phyloP scores from a whole-genome alignment of 805 yeast genomes.

The Candida mattraensis region DNA sequence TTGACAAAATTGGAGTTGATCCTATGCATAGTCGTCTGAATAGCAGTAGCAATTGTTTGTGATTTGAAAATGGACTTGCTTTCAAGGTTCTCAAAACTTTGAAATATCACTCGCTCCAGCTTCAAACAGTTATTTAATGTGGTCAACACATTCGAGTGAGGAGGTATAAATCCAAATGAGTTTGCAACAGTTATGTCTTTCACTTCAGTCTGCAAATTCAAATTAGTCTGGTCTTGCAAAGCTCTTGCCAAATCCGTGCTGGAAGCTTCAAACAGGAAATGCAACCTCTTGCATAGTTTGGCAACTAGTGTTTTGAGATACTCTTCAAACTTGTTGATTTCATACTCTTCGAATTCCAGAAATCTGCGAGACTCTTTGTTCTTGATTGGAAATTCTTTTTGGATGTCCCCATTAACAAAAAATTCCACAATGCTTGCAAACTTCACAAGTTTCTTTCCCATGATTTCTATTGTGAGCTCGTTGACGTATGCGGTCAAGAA shows the following conservation, averaged over 20 bases:
- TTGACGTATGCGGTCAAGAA: constrained; percentile 41
- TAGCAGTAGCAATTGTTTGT: constrained; percentile 34
- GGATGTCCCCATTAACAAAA: constrained; percentile 47
- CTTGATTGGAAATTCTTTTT: constrained; percentile 23
- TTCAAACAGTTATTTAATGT: constrained; percentile 51
- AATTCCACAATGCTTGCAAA: constrained; percentile 58
- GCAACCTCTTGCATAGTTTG: constrained; percentile 31
- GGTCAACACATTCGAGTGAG: constrained; percentile 61
- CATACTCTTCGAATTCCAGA: constrained; percentile 42
- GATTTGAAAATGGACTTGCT: constrained; percentile 39
- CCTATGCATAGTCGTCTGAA: constrained; percentile 14
- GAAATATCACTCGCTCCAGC: constrained; percentile 42
- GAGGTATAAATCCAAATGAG: constrained; percentile 60
- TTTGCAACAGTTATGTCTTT: constrained; percentile 14
- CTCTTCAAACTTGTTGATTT: constrained; percentile 40
- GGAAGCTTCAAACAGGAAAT: constrained; percentile 30
- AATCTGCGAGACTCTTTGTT: constrained; percentile 28
- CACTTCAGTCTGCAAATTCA: constrained; percentile 1
- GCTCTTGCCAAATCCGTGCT: constrained; percentile 39
- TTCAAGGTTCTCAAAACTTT: constrained; percentile 34
- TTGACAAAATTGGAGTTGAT: constrained; percentile 29
- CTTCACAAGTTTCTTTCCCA: constrained; percentile 41
- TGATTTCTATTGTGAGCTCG: constrained; percentile 33
- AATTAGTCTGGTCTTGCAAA: constrained; percentile 8
- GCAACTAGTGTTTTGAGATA: constrained; percentile 28